Percentiles rank a stretch among this genome's conserved stretches.
These are phyloP conservation scores for Hydnum rufescens DNA, from an alignment of 768 basidiomycete species.

Conservation along the genomic window DNA sequence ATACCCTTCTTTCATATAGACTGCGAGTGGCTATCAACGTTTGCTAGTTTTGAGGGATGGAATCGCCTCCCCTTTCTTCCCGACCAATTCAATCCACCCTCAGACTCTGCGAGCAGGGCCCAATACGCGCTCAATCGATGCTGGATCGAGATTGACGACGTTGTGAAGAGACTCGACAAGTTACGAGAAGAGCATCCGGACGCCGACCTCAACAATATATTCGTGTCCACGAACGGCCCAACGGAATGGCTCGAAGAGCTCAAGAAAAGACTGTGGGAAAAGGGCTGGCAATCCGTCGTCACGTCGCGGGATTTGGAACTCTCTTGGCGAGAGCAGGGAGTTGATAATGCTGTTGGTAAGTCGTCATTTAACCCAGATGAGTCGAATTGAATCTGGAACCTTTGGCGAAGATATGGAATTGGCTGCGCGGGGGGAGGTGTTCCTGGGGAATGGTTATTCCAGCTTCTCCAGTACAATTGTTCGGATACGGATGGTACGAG, in stretches of 20 bases:
- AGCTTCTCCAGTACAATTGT: neutral
- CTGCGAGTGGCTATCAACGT: conserved; percentile 25
- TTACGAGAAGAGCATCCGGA: conserved; percentile 19
- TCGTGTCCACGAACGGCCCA: conserved; percentile 46
- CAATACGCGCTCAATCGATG: neutral
- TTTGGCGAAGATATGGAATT: conserved; percentile 37
- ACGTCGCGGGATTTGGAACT: conserved; percentile 36
- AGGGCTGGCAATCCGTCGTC: conserved; percentile 29
- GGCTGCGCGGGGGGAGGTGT: conserved; percentile 38
- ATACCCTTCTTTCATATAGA: conserved; percentile 11
- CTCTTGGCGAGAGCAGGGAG: conserved; percentile 32
- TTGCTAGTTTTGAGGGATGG: conserved; percentile 29
- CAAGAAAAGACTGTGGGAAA: conserved; percentile 20
- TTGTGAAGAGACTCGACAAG: conserved; percentile 26
- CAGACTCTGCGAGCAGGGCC: conserved; percentile 11
- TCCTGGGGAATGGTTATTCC: conserved; percentile 40
- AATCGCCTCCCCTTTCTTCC: conserved; percentile 32
- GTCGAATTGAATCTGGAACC: neutral
- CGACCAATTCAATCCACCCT: conserved; percentile 22
- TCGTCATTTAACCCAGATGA: neutral
- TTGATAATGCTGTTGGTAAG: conserved; percentile 28
- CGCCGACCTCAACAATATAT: conserved; percentile 27
- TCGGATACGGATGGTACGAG: neutral
- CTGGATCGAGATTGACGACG: neutral
- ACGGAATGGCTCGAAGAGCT: conserved; percentile 29